Evolutionary conservation across 495 filamentous ascomycete species (phyloP), one percentile per base, ranked within the genome.

Genomic region (Parathielavia appendiculata): DNA sequence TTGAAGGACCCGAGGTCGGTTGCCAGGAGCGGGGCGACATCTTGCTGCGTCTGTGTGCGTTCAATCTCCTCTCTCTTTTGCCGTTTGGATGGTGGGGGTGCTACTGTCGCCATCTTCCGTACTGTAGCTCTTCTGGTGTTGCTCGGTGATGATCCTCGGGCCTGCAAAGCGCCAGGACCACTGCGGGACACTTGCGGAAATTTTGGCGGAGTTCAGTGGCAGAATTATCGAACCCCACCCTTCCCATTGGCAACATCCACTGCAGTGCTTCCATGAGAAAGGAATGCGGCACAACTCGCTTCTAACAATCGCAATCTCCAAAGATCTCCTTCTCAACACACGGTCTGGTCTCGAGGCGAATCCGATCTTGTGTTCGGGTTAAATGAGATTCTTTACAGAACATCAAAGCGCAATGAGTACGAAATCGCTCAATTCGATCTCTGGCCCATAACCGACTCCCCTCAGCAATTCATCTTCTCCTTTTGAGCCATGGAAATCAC

Each of bases 51-150:
- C 57, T 80, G 73, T 16, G 87, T 81, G 68, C 84, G 85, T 60
- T 92, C 88, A 20, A 86, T 79, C 49, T 81, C 81, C 45, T 86
- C 91, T 40, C 84, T 82, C 72, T 86, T 87, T 64, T 95, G 90
- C 48, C 91, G 85, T 75, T 97, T 99, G 51, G 86, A 90, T 41
- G 93, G 95, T 20, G 92, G 95, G 16, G 95, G 95, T 34, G 86
- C 70, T 17, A 93, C 73, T 4, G 93, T 99, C 39, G 95, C 84
- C 95, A 99, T 98, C 40, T 46, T 71, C 58, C 7, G 38, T 22
- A 34, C 38, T 30, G 48, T 38, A 23, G 16, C 9, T 23, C 48
- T n/a, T 22, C 14, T 50, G 46, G 26, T 51, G 35, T 40, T 19
- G 16, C 46, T 34, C 14, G 12, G 53, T n/a, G 5, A 14, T 40